These are phyloP conservation scores for Mucor racemosus DNA, from an alignment of 371 early-diverging fungal species.

Conservation along the genomic window DNA sequence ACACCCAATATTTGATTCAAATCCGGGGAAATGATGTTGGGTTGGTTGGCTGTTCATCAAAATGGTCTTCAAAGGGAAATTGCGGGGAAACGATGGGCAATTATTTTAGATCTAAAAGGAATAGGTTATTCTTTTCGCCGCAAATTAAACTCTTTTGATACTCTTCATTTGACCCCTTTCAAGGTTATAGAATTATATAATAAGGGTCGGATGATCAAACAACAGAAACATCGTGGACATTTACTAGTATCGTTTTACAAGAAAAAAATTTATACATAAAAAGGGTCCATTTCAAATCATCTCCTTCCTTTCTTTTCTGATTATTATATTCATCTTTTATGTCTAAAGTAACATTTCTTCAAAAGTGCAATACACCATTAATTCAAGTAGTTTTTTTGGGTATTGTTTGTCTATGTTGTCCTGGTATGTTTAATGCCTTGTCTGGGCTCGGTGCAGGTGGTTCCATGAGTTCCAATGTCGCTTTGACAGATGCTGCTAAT, in stretches of 20 bases:
- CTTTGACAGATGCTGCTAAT: constrained; percentile 68
- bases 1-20: neutral
- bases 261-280: neutral
- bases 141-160: neutral
- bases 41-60: neutral
- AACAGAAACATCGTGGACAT: neutral
- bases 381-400: constrained; percentile 73
- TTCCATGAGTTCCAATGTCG: constrained; percentile 57
- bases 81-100: neutral
- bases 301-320: neutral
- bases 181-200: neutral
- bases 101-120: neutral
- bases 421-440: constrained; percentile 72
- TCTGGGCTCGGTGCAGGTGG: constrained; percentile 60
- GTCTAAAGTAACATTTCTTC: constrained; percentile 2
- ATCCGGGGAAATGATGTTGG: constrained; percentile 2
- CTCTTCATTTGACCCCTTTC: neutral
- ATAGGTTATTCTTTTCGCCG: constrained; percentile 13
- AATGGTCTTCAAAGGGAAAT: neutral
- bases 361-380: constrained; percentile 49
- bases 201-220: neutral
- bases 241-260: constrained; percentile 1
- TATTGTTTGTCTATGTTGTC: constrained; percentile 78
- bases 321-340: neutral
- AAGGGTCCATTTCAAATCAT: neutral